These are phyloP conservation scores for Coniophora puteana DNA, from an alignment of 1,284 basidiomycete species.

Conservation along the genomic window DNA sequence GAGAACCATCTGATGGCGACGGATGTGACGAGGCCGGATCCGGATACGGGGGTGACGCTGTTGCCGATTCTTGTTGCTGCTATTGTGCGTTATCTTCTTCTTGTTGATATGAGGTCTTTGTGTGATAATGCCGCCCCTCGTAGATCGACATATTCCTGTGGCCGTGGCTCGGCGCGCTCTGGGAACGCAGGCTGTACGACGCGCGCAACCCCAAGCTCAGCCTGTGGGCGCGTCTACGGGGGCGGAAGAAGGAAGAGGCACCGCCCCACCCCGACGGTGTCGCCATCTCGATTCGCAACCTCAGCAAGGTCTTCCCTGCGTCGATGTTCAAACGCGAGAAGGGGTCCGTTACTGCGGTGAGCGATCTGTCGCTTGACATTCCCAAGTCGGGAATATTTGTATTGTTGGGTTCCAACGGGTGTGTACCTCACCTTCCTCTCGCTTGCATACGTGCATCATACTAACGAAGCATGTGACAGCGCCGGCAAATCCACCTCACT, in stretches of 20 bases:
- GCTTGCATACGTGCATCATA: background rate
- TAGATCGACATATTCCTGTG: constrained; percentile 71
- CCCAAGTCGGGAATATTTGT: constrained; percentile 73
- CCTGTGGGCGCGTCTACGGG: constrained; percentile 26
- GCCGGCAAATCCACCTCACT: constrained; percentile 79
- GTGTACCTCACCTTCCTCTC: constrained; percentile 11
- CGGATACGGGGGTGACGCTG: constrained; percentile 53
- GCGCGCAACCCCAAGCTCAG: constrained; percentile 37
- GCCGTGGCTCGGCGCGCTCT: constrained; percentile 56
- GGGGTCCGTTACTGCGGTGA: constrained; percentile 52
- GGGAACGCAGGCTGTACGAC: constrained; percentile 64
- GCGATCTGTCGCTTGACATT: constrained; percentile 60
- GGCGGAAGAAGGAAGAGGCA: constrained; percentile 13
- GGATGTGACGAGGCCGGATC: constrained; percentile 51
- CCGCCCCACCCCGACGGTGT: constrained; percentile 34
- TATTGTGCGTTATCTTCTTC: constrained; percentile 40
- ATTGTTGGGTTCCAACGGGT: constrained; percentile 72
- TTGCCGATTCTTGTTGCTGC: constrained; percentile 61
- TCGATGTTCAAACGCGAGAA: constrained; percentile 36
- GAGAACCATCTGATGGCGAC: constrained; percentile 56
- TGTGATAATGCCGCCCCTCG: background rate
- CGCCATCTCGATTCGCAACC: constrained; percentile 58
- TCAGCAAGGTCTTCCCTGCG: constrained; percentile 54
- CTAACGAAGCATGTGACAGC: constrained; percentile 32
- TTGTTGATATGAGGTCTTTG: background rate